These are phyloP conservation scores for Termitomyces bulborhizus DNA, from an alignment of 768 basidiomycete genomes.

Conservation along the genomic window DNA sequence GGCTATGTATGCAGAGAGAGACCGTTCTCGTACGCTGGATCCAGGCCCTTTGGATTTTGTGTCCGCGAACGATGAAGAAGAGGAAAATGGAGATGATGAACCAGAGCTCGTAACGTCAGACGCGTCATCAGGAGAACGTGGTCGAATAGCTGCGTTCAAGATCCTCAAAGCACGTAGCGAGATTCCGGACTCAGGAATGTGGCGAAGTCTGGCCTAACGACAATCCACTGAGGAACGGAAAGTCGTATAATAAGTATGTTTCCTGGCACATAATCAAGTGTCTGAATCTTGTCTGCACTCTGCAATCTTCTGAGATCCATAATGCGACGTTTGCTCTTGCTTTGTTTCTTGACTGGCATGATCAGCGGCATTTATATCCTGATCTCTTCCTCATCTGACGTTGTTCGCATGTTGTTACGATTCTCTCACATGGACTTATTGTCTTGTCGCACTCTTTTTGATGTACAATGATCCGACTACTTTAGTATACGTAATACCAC, in stretches of 20 bases:
- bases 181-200: slow-evolving; percentile 71
- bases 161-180: slow-evolving; percentile 67
- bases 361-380: slow-evolving; percentile 4
- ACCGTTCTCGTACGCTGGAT: slow-evolving; percentile 56
- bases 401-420: slow-evolving; percentile 1
- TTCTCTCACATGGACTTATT: slow-evolving; percentile 6
- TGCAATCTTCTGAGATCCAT: not conserved
- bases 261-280: slow-evolving; percentile 16
- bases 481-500: slow-evolving; percentile 6
- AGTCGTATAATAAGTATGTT: slow-evolving; percentile 14
- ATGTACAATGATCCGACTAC: slow-evolving; percentile 8
- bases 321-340: slow-evolving; percentile 6
- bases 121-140: slow-evolving; percentile 34
- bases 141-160: slow-evolving; percentile 53
- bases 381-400: not conserved
- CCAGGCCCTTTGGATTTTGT: slow-evolving; percentile 65
- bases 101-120: slow-evolving; percentile 15
- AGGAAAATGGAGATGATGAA: slow-evolving; percentile 17
- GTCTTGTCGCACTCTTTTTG: slow-evolving; percentile 4
- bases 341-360: slow-evolving; percentile 10
- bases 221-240: not conserved
- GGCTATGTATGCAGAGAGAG: slow-evolving; percentile 63
- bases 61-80: slow-evolving; percentile 41
- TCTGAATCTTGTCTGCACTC: slow-evolving; percentile 6
- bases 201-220: slow-evolving; percentile 62